phyloP scores from a whole-genome alignment of 352 stramenopile genomes.

The Phytophthora parvispora region DNA sequence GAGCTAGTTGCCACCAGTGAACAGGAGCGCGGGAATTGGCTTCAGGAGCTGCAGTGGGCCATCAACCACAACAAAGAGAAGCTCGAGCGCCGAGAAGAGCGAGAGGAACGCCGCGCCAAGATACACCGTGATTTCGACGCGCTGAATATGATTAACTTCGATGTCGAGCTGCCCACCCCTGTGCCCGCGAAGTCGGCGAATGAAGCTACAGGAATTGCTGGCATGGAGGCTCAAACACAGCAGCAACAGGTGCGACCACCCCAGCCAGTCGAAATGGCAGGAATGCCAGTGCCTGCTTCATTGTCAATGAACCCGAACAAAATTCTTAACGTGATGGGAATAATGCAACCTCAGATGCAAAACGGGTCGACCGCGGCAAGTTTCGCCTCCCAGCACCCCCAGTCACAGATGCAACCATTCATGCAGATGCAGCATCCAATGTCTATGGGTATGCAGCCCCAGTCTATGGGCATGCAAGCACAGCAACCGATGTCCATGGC shows the following conservation, averaged over 20 bases:
- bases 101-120: slow-evolving; percentile 57
- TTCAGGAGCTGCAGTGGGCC: slow-evolving; percentile 80
- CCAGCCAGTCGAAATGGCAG: slow-evolving; percentile 37
- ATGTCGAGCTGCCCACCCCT: slow-evolving; percentile 38
- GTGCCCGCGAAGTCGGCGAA: slow-evolving; percentile 5
- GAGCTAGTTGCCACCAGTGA: slow-evolving; percentile 68
- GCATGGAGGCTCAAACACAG: slow-evolving; percentile 5
- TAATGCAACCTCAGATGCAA: slow-evolving; percentile 27
- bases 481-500: slow-evolving; percentile 6
- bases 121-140: slow-evolving; percentile 74
- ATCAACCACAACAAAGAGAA: slow-evolving; percentile 61
- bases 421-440: slow-evolving; percentile 9
- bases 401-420: not conserved
- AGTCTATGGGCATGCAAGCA: slow-evolving; percentile 13
- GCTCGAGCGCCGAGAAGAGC: slow-evolving; percentile 42
- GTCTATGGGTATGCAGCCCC: not conserved
- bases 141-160: slow-evolving; percentile 88
- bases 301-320: slow-evolving; percentile 21
- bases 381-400: slow-evolving; percentile 6
- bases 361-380: not conserved
- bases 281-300: slow-evolving; percentile 13
- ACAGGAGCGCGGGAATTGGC: slow-evolving; percentile 81
- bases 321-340: slow-evolving; percentile 17
- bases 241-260: slow-evolving; percentile 48
- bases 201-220: not conserved